Base-by-base conservation (phyloP, 768 basidiomycete species). In the Rhodotorula paludigena region DNA sequence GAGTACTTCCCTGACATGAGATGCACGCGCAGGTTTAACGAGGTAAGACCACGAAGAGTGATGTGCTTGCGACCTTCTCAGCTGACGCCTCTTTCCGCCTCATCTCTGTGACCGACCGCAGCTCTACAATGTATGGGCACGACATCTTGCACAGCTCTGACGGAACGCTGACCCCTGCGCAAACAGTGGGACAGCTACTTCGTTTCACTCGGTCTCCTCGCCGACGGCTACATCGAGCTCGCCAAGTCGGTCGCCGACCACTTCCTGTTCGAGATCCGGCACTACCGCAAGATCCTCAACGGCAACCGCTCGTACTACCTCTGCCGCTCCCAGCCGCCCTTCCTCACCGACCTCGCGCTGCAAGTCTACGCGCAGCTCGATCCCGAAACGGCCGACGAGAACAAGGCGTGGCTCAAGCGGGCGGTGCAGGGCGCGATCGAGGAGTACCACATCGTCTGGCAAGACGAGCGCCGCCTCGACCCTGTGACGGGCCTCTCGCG, bases 171-270 rank as follows among this genome's bases (percentile, higher is more conserved):
- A 28, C 68, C 21, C 21, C 32, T 25, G 6, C 51, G 35, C 12
- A 1, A 0, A 8, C 44, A 73, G 63, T 74, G 74, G 75, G 75
- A 93, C 79, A 90, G 89, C 12, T 93, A 93, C 81, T 96, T 96
- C 78, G 91, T 94, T 75, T 83, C 89, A 14, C 85, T 98, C 33
- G 94, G 94, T 23, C 84, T 99, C 36, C 85, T 99, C 14, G 90
- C 97, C 32, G 94, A 99, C 76, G 93, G 92, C 35, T 87, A 92
- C 75, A 86, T 94, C 36, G 84, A 86, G 65, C 89, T 98, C 86
- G 94, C 96, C 28, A 91, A 92, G 79, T 90, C 92, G 75, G 92
- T 98, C 86, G 92, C 97, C 51, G 96, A 98, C 62, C 94, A 99
- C 78, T 99, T 98, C 81, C 89, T 96, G 76, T 99, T 98, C 77